Evolutionary conservation across 2,329 filamentous ascomycete species (phyloP).

Genomic region (Aspergillus jensenii): DNA sequence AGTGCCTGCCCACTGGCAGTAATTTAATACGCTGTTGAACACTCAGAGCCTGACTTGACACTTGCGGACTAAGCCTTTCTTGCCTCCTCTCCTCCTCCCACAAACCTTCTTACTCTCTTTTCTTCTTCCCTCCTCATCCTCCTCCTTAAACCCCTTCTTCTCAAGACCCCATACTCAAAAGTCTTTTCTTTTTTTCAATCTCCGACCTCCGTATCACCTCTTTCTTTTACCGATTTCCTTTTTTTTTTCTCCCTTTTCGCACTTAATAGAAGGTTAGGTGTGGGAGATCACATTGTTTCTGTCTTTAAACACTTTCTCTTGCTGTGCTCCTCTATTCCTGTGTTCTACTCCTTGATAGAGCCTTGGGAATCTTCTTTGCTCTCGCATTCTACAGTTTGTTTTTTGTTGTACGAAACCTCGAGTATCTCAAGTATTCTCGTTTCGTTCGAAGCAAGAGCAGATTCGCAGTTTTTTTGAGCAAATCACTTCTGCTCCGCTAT

Average conservation of each 20-base stretch:
- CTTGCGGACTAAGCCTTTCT: slow-evolving; percentile 18
- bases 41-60: background rate
- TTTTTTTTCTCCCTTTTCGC: slow-evolving; percentile 16
- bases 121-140: slow-evolving; percentile 29
- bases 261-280: slow-evolving; percentile 28
- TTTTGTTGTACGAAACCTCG: slow-evolving; percentile 13
- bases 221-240: slow-evolving; percentile 16
- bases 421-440: slow-evolving; percentile 3
- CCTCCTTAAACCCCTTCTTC: slow-evolving; percentile 11
- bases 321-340: slow-evolving; percentile 27
- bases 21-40: slow-evolving; percentile 6
- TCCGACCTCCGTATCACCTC: slow-evolving; percentile 11
- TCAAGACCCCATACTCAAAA: slow-evolving; percentile 11
- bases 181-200: slow-evolving; percentile 15
- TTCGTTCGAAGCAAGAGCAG: slow-evolving; percentile 5
- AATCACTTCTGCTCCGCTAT: background rate
- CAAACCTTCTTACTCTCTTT: slow-evolving; percentile 19
- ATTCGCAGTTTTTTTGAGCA: slow-evolving; percentile 6
- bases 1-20: background rate
- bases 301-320: slow-evolving; percentile 28
- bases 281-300: slow-evolving; percentile 27
- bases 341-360: slow-evolving; percentile 24
- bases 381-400: slow-evolving; percentile 24
- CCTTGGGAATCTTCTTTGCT: slow-evolving; percentile 22
- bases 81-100: slow-evolving; percentile 18